phyloP scores from a whole-genome alignment of 768 basidiomycete genomes.

The Auriculariales sp. region DNA sequence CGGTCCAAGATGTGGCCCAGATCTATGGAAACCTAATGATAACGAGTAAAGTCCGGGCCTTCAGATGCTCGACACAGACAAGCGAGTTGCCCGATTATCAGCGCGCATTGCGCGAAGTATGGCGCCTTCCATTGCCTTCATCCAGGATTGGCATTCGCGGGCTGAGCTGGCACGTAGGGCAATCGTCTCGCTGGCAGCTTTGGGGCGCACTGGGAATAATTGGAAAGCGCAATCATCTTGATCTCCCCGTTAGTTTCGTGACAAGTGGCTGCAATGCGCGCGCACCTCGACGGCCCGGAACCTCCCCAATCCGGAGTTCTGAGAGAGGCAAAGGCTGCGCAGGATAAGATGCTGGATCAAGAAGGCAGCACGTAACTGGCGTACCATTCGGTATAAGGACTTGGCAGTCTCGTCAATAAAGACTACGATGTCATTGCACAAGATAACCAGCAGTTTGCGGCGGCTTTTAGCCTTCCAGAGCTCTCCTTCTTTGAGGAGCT shows the following conservation, averaged over 20 bases:
- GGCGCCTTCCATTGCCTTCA: slow-evolving; percentile 28
- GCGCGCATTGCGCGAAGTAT: no score
- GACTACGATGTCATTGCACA: slow-evolving; percentile 85
- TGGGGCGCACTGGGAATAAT: slow-evolving; percentile 48
- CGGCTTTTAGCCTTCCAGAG: slow-evolving; percentile 77
- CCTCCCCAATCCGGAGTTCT: slow-evolving; percentile 44
- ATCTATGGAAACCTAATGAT: no score
- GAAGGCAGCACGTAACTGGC: slow-evolving; percentile 11
- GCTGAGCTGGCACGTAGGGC: slow-evolving; percentile 39
- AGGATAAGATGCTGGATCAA: background rate
- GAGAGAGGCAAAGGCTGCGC: slow-evolving; percentile 59
- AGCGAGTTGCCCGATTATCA: no score
- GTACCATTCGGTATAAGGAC: slow-evolving; percentile 71
- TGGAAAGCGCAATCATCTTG: slow-evolving; percentile 59
- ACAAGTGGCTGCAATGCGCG: background rate
- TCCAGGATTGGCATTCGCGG: slow-evolving; percentile 45
- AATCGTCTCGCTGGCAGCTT: slow-evolving; percentile 54
- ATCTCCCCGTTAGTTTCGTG: background rate
- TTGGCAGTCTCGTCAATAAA: slow-evolving; percentile 59
- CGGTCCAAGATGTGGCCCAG: no score
- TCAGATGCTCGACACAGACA: no score
- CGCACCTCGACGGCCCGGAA: slow-evolving; percentile 34
- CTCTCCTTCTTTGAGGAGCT: slow-evolving; percentile 63
- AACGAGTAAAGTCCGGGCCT: no score
- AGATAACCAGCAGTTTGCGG: slow-evolving; percentile 54